A percentile compares a stretch with the other conserved stretches of the same genome.
These are phyloP conservation scores for Thymus quinquecostatus DNA, from an alignment of 257 asterid species.

Conservation along the genomic window DNA sequence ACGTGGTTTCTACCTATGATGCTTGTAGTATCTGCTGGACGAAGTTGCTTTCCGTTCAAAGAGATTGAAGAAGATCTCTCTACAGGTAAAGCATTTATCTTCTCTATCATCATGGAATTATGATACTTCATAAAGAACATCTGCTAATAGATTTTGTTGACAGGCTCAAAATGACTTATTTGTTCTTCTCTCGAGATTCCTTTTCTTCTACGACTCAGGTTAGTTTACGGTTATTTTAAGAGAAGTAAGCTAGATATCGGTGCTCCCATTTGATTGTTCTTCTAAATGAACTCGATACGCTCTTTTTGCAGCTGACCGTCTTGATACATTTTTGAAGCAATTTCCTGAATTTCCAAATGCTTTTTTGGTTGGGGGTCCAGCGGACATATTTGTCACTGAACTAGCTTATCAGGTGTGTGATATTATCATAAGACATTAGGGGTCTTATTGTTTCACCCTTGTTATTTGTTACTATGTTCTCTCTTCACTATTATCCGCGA, in stretches of 20 bases:
- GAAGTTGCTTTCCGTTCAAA: conserved; percentile 75
- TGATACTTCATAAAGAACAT: not conserved
- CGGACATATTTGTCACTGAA: conserved; percentile 75
- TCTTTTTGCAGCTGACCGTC: conserved; percentile 58
- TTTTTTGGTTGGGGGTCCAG: conserved; percentile 67
- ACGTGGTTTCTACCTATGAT: conserved; percentile 6
- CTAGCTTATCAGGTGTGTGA: conserved; percentile 72
- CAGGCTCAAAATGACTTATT: conserved; percentile 80
- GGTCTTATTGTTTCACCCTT: conserved; percentile 16
- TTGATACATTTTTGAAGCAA: conserved; percentile 61
- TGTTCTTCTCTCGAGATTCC: conserved; percentile 79
- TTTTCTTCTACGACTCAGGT: conserved; percentile 74
- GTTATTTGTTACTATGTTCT: conserved; percentile 26
- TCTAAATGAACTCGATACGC: conserved; percentile 16
- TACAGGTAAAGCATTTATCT: conserved; percentile 54
- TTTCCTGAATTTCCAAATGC: conserved; percentile 79
- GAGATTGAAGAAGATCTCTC: conserved; percentile 67
- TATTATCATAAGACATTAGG: not conserved
- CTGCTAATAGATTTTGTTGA: conserved; percentile 18
- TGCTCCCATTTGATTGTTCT: not conserved
- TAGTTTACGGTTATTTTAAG: not conserved
- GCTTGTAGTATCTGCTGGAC: conserved; percentile 71
- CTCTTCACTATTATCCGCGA: not conserved
- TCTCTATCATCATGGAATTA: conserved; percentile 15
- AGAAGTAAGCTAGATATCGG: no score